Evolutionary conservation across 2,329 filamentous ascomycete species (phyloP), one percentile per base, ranked within the genome.

Genomic region (Ceratocystis alfenasii): DNA sequence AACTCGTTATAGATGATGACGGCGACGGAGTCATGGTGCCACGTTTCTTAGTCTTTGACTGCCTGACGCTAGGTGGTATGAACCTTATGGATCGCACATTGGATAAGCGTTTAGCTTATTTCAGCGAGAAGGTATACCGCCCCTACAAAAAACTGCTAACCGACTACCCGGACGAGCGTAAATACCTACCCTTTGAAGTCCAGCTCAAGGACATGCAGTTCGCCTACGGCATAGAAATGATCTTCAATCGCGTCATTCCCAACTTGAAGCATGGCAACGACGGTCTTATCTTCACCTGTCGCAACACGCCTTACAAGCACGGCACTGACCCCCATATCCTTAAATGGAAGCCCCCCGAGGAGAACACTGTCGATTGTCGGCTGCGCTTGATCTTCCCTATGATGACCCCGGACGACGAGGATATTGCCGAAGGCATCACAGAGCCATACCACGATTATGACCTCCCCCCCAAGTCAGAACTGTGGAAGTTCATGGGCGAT

Each of bases 281-380:
- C 74, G 94, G 94, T 5, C 82, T 99, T 60, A 96, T 99, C 72
- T 99, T 97, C 76, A 97, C 94, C n/a, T 96, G 93, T 77, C 86
- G 89, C 69, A 87, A 85, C 71, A 90, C 89, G 20, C 82, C 87
- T 8, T 99, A 99, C 78, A 87, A 87, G 71, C 87, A 88, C 70
- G 94, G 94, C 70, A 99, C 94, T 12, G 94, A 99, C 75, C 84
- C 84, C 62, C 87, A 96, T 74, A 99, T 96, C 69, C 79, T 99
- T 48, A 99, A 99, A 75, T 99, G 94, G 94, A 99, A 99, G 76
- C 91, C 93, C 0, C 90, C 90, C 3, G 81, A 89, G 70, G 94
- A 99, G 75, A 99, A 99, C 77, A 95, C 91, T 0, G 85, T 99
- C 70, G 94, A 99, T 74, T 96, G 96, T 74, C 83, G 88, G 53